Base-by-base conservation (phyloP, 2,329 filamentous ascomycete genomes). In the Keithomyces neogunnii region DNA sequence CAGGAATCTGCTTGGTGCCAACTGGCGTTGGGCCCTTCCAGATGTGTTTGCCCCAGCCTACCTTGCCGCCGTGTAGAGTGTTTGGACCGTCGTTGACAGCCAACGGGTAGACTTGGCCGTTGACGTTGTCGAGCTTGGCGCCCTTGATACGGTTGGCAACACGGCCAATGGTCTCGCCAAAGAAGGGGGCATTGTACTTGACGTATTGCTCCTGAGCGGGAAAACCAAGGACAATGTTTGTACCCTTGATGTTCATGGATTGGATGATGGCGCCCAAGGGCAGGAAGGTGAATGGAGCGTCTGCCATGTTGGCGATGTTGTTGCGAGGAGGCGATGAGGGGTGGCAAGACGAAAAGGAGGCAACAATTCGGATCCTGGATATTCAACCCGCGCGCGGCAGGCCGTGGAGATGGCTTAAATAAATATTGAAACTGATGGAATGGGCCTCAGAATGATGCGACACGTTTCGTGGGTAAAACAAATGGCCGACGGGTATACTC, bases 131-230 rank as follows among this genome's bases (percentile, higher is more conserved):
- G 65, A 96, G 83, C 58, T 81, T 76, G 30, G 84, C 89, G 62
- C 78, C 74, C 51, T 81, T 80, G 65, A 96, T 82, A 52, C 92
- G 85, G 73, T 97, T 97, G 55, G 90, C 82, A 26, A 84, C 74
- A 50, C 83, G 88, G 51, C 93, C 93, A 66, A 97, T 96, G 44
- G 89, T 97, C 67, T 92, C 91, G 57, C 93, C 92, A 65, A 96
- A 97, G 74, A 84, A 91, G 2, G 88, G 84, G 9, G 69, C 73
- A 71, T 93, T 92, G 74, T 91, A 73, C 59, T 81, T 71, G 57
- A 78, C 78, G 72, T 96, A 96, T 54, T 85, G 80, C 44, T 86
- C 81, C 49, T 86, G 80, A 11, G 78, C 83, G 19, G 87, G 81
- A 72, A 96, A 96, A 49, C 85, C 84, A 59, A 93, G 87, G 28